Base-by-base conservation (phyloP, 2,329 filamentous ascomycete species). In the Neoarthrinium moseri region DNA sequence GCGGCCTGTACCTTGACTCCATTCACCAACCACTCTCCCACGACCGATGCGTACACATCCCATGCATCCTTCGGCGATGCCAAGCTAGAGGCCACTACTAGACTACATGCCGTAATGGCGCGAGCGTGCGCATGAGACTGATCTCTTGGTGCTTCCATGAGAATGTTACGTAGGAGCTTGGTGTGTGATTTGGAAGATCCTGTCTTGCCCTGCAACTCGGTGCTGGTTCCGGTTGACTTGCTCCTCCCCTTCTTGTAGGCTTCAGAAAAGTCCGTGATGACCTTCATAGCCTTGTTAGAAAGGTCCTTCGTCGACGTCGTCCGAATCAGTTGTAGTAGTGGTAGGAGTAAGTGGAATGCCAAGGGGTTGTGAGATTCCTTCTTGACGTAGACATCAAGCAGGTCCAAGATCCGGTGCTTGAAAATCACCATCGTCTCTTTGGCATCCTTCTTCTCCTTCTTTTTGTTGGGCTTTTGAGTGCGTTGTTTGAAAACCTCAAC, bases 401-500 rank as follows among this genome's bases (percentile, higher is more conserved):
- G 78, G 60, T 97, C 94, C 4, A 97, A 79, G 5, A 96, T 86
- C 33, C 91, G 87, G 66, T 89, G 89, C 73, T 99, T 99, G 78
- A 99, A 96, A 68, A 92, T 91, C 58, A 95, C 73, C 61, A 97
- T 89, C 17, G 84, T 90, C 55, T 92, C 87, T 62, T 89, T 94
- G 45, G 92, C 91, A 49, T 92, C 87, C 61, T 89, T 89, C 58
- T 87, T 87, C 60, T 94, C 85, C 67, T 91, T 88, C 70, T 91
- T 94, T 61, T 87, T 86, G 63, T 78, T 84, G 2, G 73, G 71
- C 13, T 72, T 73, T 64, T 89, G 85, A 53, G 80, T 81, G 39
- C 85, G 83, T 54, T 91, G 84, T 54, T 84, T 83, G 75, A 97
- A 95, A 51, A 96, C 89, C 52, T 89, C 88, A 41, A 84, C 82